Evolutionary conservation across 257 asterid species (phyloP), one percentile per base, ranked within the genome.

Genomic region (Przewalskia tangutica): DNA sequence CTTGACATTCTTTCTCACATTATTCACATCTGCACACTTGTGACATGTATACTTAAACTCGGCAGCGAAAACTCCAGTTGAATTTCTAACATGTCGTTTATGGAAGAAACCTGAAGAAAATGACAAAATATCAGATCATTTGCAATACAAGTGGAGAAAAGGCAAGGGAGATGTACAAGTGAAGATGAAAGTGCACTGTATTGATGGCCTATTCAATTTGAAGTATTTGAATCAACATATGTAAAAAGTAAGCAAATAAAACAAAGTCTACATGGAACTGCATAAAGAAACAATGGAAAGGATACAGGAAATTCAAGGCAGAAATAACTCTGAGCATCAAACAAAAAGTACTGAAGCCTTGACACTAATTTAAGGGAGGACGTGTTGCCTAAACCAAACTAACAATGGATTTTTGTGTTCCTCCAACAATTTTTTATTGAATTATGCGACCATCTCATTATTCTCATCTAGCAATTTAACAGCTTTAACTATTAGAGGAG

Each of bases 41-140:
- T 89, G 91, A 86, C 98, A 95, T 62, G 90, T 89, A 86, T 91
- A 92, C 48, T 80, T 83, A 80, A 88, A 85, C 76, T 77, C 87
- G 70, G 87, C 81, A 67, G 85, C 44, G 55, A 82, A 81, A 80
- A 89, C 85, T 85, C 92, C 91, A 85, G 86, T 81, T 73, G 91
- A 87, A 88, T 85, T 92, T 84, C 86, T 90, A 27, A 88, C 92
- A 78, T 93, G 98, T 40, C 89, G 87, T 86, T 86, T 90, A 83
- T 93, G 98, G 89, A 92, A 93, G 86, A 84, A 89, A 66, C 93
- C 98, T 95, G 97, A 84, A 80, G 75, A 78, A 40, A 86, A 73
- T 82, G 83, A 65, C 58, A 65, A 75, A 83, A 78, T 79, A 77
- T 42, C 78, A 75, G 14, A 75, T 75, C 11, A 75, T 34, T 75